Evolutionary conservation across 179 eudicot species (phyloP), one percentile per base, ranked within the genome.

Genomic region (Amaranthus tricolor): DNA sequence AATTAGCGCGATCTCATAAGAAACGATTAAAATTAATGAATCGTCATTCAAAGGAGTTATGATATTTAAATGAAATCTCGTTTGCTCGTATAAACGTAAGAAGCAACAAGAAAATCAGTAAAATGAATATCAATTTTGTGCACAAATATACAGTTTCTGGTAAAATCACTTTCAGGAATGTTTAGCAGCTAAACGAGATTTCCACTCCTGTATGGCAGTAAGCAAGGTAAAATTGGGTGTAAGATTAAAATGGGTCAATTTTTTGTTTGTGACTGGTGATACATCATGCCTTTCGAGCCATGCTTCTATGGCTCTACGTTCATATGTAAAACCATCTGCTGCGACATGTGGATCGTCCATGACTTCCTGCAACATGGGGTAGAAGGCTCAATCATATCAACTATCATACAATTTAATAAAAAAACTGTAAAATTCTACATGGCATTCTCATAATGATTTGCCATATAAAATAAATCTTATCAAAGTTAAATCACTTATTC

Each of bases 271-370:
- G 53, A 90, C 92, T 10, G 95, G 95, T 6, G 97, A 90, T 72
- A 87, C 71, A 48, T 83, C 80, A 50, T 89, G 86, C 24, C 78
- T 86, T 74, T 88, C 86, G 10, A 92, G 80, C 97, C 97, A 92
- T 66, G 78, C 78, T 72, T 83, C 84, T 67, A 92, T 92, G 24
- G 97, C 97, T 72, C 84, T 85, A 24, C 84, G 86, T 78, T 92
- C 97, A 24, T 92, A 92, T 20, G 96, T 85, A 73, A 88, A 90
- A 59, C 97, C 96, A 77, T 92, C 97, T 56, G 89, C 86, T n/a
- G 97, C 97, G 15, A 91, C 85, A 43, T 84, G 81, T 15, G 97
- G 97, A 82, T 90, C 93, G 51, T 84, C 86, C 97, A 92, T 92
- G 6, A 89, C 71, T 74, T 89, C 96, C 97, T 92, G 84, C 71